Evolutionary conservation across 768 basidiomycete species (phyloP).

Genomic region (Xerocomellus amylosporus): DNA sequence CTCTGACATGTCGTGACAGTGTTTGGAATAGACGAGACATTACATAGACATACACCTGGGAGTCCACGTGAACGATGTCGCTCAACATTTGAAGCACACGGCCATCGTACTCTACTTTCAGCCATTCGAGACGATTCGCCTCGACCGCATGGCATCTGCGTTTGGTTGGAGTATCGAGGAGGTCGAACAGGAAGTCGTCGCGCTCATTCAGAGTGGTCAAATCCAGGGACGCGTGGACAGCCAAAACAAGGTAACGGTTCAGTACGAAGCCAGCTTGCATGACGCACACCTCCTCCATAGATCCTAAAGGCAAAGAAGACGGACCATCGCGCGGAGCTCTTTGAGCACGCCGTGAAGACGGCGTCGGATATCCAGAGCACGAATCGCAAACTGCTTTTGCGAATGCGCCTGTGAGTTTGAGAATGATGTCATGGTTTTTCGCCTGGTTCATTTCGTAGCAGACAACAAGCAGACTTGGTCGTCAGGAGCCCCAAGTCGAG

Average conservation of each 20-base stretch:
- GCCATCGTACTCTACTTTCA: constrained; percentile 87
- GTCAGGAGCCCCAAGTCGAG: constrained; percentile 60
- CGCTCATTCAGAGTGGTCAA: constrained; percentile 70
- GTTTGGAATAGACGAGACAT: constrained; percentile 62
- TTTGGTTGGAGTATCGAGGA: constrained; percentile 80
- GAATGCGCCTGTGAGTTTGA: constrained; percentile 73
- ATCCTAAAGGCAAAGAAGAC: constrained; percentile 77
- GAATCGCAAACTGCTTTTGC: constrained; percentile 74
- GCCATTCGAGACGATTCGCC: constrained; percentile 81
- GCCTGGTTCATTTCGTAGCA: constrained; percentile 26
- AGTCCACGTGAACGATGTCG: constrained; percentile 62
- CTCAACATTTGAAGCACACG: constrained; percentile 67
- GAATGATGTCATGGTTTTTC: background rate
- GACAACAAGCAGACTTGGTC: constrained; percentile 78
- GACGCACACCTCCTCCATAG: constrained; percentile 36
- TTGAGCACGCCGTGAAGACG: constrained; percentile 68
- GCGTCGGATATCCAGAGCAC: constrained; percentile 69
- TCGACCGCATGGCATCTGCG: constrained; percentile 80
- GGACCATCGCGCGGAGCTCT: constrained; percentile 76
- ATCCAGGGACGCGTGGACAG: constrained; percentile 87
- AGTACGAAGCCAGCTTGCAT: background rate
- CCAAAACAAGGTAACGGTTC: constrained; percentile 70
- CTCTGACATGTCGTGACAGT: background rate
- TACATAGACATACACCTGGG: constrained; percentile 74
- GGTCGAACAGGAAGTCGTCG: constrained; percentile 70